Percentiles rank a stretch among this genome's conserved stretches.
Evolutionary conservation across 805 yeast genomes (phyloP).

Genomic region (Crinitomyces ghanaensis): DNA sequence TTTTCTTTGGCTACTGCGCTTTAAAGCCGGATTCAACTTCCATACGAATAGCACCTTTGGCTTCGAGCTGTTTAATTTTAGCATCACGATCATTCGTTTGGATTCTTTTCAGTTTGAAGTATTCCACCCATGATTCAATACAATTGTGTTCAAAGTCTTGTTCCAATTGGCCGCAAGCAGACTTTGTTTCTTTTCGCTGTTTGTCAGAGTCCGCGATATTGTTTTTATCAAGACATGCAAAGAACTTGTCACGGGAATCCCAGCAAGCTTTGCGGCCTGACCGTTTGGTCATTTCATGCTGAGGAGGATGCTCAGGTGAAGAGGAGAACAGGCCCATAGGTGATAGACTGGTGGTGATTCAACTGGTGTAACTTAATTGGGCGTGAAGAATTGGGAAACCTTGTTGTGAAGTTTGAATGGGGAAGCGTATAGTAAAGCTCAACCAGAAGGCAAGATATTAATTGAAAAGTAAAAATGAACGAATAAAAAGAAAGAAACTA

Average conservation of each 20-base stretch:
- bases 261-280: constrained; percentile 70
- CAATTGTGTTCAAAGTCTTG: constrained; percentile 61
- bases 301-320: constrained; percentile 14
- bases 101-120: constrained; percentile 82
- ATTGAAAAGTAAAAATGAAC: too few species aligned
- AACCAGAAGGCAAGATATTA: not conserved
- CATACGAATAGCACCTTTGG: constrained; percentile 40
- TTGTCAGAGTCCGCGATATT: constrained; percentile 55
- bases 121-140: constrained; percentile 72
- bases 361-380: not conserved
- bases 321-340: constrained; percentile 45
- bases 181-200: constrained; percentile 34
- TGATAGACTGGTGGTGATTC: constrained; percentile 2
- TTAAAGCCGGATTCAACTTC: constrained; percentile 14
- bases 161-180: constrained; percentile 47
- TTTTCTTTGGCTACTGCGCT: too few species aligned
- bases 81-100: constrained; percentile 60
- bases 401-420: not conserved
- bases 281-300: constrained; percentile 39
- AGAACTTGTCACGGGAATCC: constrained; percentile 75
- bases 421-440: not conserved
- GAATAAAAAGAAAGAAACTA: too few species aligned
- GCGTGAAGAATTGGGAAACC: not conserved
- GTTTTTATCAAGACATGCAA: constrained; percentile 60
- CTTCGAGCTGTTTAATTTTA: constrained; percentile 59